These are phyloP conservation scores for Aspergillus eucalypticola DNA, from an alignment of 2,329 filamentous ascomycete genomes.

Conservation along the genomic window DNA sequence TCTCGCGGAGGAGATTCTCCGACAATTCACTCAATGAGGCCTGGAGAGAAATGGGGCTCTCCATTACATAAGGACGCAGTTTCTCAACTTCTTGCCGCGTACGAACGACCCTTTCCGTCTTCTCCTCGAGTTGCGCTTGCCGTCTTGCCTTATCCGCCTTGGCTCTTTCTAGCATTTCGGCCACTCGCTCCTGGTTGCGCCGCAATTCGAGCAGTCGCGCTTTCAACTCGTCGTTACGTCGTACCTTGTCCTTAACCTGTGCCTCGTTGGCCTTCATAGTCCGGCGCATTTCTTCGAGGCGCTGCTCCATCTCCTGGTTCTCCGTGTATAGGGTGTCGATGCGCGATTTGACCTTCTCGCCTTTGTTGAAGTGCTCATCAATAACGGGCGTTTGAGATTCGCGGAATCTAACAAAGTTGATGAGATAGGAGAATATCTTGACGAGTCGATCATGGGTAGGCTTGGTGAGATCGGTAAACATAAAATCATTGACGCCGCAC, in stretches of 20 bases:
- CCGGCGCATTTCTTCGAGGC: slow-evolving; percentile 75
- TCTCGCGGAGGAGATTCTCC: slow-evolving; percentile 74
- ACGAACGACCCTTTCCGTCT: slow-evolving; percentile 57
- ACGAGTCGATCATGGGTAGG: slow-evolving; percentile 87
- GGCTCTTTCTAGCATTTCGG: slow-evolving; percentile 76
- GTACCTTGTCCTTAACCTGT: slow-evolving; percentile 79
- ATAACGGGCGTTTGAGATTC: slow-evolving; percentile 88
- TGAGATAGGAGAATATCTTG: slow-evolving; percentile 95
- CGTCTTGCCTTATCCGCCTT: slow-evolving; percentile 78
- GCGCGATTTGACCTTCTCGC: slow-evolving; percentile 78
- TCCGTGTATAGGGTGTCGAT: slow-evolving; percentile 84
- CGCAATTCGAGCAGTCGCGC: slow-evolving; percentile 76
- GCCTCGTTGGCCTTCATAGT: slow-evolving; percentile 79
- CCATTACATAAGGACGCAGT: slow-evolving; percentile 85
- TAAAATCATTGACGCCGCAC: slow-evolving; percentile 92
- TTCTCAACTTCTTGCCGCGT: slow-evolving; percentile 85
- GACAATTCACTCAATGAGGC: slow-evolving; percentile 78
- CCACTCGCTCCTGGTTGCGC: slow-evolving; percentile 78
- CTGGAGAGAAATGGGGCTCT: slow-evolving; percentile 82
- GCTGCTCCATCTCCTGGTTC: slow-evolving; percentile 82
- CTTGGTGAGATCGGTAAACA: slow-evolving; percentile 86
- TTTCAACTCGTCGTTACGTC: slow-evolving; percentile 84
- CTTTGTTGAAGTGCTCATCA: slow-evolving; percentile 89
- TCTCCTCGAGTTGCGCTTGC: slow-evolving; percentile 59
- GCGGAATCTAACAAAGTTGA: slow-evolving; percentile 97